Evolutionary conservation across 2,329 filamentous ascomycete species (phyloP).

Genomic region (Aspergillus tubingensis): DNA sequence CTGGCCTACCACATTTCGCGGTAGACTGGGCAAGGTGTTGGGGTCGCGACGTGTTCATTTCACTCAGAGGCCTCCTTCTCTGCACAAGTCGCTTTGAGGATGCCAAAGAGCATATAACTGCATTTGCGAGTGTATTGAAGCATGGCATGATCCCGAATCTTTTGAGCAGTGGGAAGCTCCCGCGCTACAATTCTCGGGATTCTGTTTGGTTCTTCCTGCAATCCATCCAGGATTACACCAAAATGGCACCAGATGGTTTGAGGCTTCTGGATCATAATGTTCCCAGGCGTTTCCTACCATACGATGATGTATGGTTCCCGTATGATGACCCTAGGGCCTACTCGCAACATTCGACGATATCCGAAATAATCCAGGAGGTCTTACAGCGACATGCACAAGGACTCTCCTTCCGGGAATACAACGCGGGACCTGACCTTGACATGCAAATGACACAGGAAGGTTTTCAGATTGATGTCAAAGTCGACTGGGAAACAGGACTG

Average conservation of each 20-base stretch:
- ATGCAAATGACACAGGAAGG: slow-evolving; percentile 90
- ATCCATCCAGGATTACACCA: slow-evolving; percentile 88
- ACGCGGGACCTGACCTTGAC: slow-evolving; percentile 85
- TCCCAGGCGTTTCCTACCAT: slow-evolving; percentile 83
- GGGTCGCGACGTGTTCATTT: slow-evolving; percentile 97
- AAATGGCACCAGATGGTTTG: slow-evolving; percentile 75
- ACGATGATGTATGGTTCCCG: slow-evolving; percentile 93
- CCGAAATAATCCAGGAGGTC: slow-evolving; percentile 89
- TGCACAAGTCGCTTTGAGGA: slow-evolving; percentile 86
- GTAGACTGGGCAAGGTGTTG: slow-evolving; percentile 94
- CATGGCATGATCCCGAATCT: slow-evolving; percentile 98
- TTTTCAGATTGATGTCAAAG: slow-evolving; percentile 86
- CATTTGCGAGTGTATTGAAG: slow-evolving; percentile 94
- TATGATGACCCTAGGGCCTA: slow-evolving; percentile 81
- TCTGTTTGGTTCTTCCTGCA: slow-evolving; percentile 98
- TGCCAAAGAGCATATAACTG: slow-evolving; percentile 89
- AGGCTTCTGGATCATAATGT: slow-evolving; percentile 74
- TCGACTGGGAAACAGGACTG: slow-evolving; percentile 88
- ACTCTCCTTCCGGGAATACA: slow-evolving; percentile 90
- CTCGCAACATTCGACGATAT: slow-evolving; percentile 76
- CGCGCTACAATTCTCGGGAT: slow-evolving; percentile 93
- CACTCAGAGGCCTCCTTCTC: slow-evolving; percentile 85
- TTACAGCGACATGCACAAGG: slow-evolving; percentile 88
- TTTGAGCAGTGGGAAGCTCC: slow-evolving; percentile 78
- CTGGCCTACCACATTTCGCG: slow-evolving; percentile 90